Evolutionary conservation across 2,329 filamentous ascomycete species (phyloP), one percentile per base, ranked within the genome.

Genomic region (Cordyceps tenuipes): DNA sequence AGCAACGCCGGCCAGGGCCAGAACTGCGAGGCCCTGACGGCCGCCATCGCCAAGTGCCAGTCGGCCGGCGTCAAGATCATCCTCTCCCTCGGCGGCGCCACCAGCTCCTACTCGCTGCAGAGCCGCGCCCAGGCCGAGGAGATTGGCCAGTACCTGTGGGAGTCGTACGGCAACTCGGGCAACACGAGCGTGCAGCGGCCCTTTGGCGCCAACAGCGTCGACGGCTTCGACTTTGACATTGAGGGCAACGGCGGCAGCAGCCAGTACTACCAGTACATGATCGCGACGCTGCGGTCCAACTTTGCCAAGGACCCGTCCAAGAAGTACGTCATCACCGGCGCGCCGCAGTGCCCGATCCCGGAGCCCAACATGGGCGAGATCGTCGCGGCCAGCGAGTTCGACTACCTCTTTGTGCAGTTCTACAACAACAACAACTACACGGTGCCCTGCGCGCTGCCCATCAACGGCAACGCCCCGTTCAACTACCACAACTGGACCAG

Each of bases 371-470:
- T 79, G 77, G 68, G 70, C 61, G 65, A 67, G 21, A 76, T 79
- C 61, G 72, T 80, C 60, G 62, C 69, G 41, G 56, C 65, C 23
- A 68, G 71, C 50, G 61, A 66, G 48, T 78, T 77, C 60, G 75
- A 79, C 62, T 69, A 70, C 52, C 65, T 79, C 8, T 78, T 72
- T 63, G 68, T 78, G 19, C 77, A 79, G 64, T 79, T 78, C 67
- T 79, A 79, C 70, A 79, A 79, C 68, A 79, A 79, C 65, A 68
- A 70, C 0, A 67, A 64, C 31, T 78, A 76, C 63, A 70, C 72
- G 23, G 73, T 63, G 10, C 61, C 61, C 2, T 62, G 61, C 31
- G 61, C 61, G 4, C 51, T 62, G 50, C 50, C 50, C 43, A 59
- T 62, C 61, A 62, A 62, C 51, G 61, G 61, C 51, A 62, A 64